Conservation (phyloP, 768 basidiomycete species). For the Collybia sordida region DNA sequence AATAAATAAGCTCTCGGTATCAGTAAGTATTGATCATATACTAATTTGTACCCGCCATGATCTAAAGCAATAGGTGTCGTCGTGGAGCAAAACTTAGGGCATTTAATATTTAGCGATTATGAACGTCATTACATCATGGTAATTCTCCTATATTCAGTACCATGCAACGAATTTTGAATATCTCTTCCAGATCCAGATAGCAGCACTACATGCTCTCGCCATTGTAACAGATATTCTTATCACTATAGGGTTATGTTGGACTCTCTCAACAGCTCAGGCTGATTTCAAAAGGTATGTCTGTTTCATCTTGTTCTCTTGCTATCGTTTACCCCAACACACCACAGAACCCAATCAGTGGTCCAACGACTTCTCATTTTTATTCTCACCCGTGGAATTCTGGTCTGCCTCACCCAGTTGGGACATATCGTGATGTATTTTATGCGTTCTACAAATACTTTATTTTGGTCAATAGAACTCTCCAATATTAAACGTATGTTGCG, state of each 20-base stretch:
- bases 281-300: no score
- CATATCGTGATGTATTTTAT: slow-evolving; percentile 8
- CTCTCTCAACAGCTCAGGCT: background rate
- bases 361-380: slow-evolving; percentile 2
- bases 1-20: no score
- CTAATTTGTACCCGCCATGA: no score
- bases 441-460: slow-evolving; percentile 1
- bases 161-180: background rate
- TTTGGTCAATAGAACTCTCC: background rate
- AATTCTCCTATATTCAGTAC: background rate
- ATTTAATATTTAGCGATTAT: background rate
- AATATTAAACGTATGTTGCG: no score
- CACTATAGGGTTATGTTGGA: background rate
- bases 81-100: no score
- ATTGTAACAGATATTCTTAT: background rate
- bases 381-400: slow-evolving; percentile 8
- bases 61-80: no score
- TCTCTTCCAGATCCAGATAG: background rate
- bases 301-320: no score
- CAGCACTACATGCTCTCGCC: background rate
- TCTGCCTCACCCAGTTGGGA: slow-evolving; percentile 2
- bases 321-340: no score
- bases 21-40: no score
- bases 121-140: background rate
- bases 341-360: slow-evolving; percentile 4